Percentiles rank a stretch among this genome's conserved stretches.
Conservation (phyloP, 768 basidiomycete genomes). For the Lactarius psammicola region DNA sequence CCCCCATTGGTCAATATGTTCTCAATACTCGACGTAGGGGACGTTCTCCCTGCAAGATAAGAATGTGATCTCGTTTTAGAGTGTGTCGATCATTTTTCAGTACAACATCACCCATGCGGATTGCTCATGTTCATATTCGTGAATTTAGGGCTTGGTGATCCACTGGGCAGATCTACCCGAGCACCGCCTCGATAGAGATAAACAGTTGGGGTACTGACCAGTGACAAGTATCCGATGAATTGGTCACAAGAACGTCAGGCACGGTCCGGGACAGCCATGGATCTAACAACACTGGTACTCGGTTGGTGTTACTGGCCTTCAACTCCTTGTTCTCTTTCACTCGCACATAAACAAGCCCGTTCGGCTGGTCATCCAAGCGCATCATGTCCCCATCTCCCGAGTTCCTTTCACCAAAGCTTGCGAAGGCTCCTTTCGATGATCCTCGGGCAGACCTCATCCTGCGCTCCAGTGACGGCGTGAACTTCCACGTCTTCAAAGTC, state of each 20-base stretch:
- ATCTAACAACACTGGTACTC: not conserved
- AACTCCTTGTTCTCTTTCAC: not conserved
- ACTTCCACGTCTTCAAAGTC: constrained; percentile 21
- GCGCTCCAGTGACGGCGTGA: constrained; percentile 10
- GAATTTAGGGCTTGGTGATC: too few relatives aligned
- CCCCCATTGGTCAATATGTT: too few relatives aligned
- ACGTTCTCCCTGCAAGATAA: not conserved
- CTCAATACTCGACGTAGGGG: not conserved
- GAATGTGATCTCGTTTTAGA: not conserved
- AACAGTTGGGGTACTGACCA: not conserved
- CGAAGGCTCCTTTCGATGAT: constrained; percentile 19
- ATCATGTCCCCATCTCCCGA: not conserved
- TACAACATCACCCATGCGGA: not conserved
- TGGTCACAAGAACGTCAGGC: not conserved
- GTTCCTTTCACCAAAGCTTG: not conserved
- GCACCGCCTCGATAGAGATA: not conserved
- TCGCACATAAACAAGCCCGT: not conserved
- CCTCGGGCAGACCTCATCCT: constrained; percentile 7
- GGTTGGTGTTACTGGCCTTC: not conserved
- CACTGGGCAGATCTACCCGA: not conserved
- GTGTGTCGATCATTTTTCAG: not conserved
- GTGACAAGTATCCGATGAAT: not conserved
- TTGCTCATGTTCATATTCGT: not conserved
- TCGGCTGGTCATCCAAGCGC: not conserved
- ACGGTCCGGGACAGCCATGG: not conserved